Conservation (phyloP, 352 stramenopile species). For the Phytophthora capsici region DNA sequence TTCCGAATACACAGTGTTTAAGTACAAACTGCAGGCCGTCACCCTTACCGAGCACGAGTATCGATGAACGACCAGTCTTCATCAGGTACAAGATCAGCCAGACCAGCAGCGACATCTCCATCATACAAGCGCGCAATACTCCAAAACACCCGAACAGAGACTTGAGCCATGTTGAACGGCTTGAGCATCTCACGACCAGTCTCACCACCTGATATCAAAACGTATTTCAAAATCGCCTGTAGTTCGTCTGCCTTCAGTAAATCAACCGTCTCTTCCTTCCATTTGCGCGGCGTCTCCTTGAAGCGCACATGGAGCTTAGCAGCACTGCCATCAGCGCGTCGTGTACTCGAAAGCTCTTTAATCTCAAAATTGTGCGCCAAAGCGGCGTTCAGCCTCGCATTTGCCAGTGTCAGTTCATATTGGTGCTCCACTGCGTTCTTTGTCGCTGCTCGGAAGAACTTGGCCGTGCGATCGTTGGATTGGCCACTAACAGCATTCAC, state of each 20-base stretch:
- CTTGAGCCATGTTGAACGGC: slow-evolving; percentile 91
- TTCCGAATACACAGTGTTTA: background rate
- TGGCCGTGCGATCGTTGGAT: slow-evolving; percentile 59
- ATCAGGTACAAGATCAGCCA: slow-evolving; percentile 74
- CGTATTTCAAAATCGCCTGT: slow-evolving; percentile 82
- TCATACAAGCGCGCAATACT: slow-evolving; percentile 80
- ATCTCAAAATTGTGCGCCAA: slow-evolving; percentile 70
- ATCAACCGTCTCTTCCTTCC: slow-evolving; percentile 78
- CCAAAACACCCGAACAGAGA: slow-evolving; percentile 88
- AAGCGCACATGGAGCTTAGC: slow-evolving; percentile 77
- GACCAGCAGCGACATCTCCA: slow-evolving; percentile 69
- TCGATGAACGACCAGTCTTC: slow-evolving; percentile 89
- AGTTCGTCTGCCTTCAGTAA: slow-evolving; percentile 73
- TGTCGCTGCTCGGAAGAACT: slow-evolving; percentile 84
- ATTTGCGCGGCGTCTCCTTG: slow-evolving; percentile 82
- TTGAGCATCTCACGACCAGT: slow-evolving; percentile 89
- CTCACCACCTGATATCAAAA: slow-evolving; percentile 79
- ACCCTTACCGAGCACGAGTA: slow-evolving; percentile 60
- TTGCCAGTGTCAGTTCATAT: slow-evolving; percentile 80
- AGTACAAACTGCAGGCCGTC: background rate
- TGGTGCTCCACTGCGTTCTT: slow-evolving; percentile 82
- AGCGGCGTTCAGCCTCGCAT: slow-evolving; percentile 72
- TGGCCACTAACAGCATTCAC: slow-evolving; percentile 68
- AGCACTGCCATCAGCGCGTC: slow-evolving; percentile 26
- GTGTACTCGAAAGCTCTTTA: slow-evolving; percentile 35